Percentiles rank a stretch among this genome's conserved stretches.
Conservation (phyloP, 148 eudicot genomes). For the Pharnaceum exiguum region DNA sequence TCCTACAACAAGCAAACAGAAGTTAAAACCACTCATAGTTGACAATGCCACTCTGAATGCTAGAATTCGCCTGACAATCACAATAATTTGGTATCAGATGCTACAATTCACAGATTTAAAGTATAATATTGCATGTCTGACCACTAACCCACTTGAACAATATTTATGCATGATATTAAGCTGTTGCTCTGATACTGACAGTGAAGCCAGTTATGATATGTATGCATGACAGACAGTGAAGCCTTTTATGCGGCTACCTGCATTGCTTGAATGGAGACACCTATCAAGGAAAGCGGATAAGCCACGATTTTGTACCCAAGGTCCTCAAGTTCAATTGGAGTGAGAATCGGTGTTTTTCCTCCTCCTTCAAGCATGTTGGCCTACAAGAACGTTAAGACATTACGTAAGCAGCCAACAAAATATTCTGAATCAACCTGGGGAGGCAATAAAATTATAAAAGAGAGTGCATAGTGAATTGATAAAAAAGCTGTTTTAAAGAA, state of each 20-base stretch:
- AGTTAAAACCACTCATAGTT: too few species aligned
- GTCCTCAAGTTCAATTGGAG: slow-evolving; percentile 78
- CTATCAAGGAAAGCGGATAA: slow-evolving; percentile 88
- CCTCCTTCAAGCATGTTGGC: slow-evolving; percentile 99
- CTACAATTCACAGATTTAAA: too few species aligned
- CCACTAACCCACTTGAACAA: background rate
- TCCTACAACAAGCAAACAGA: too few species aligned
- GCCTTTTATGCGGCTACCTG: slow-evolving; percentile 68
- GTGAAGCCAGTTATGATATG: slow-evolving; percentile 5
- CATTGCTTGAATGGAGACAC: slow-evolving; percentile 88
- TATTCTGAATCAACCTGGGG: too few species aligned
- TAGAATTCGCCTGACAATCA: too few species aligned
- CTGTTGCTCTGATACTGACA: background rate
- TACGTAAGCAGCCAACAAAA: background rate
- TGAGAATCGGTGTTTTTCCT: slow-evolving; percentile 91
- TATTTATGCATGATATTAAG: background rate
- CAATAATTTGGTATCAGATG: too few species aligned
- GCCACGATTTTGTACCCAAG: slow-evolving; percentile 82
- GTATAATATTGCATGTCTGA: background rate
- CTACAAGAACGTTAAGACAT: slow-evolving; percentile 31
- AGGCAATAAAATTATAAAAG: too few species aligned
- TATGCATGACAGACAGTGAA: background rate
- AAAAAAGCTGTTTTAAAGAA: too few species aligned
- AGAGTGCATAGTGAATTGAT: too few species aligned
- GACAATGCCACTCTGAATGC: too few species aligned